phyloP scores from a whole-genome alignment of 257 asterid species.

The Nicotiana undulata region DNA sequence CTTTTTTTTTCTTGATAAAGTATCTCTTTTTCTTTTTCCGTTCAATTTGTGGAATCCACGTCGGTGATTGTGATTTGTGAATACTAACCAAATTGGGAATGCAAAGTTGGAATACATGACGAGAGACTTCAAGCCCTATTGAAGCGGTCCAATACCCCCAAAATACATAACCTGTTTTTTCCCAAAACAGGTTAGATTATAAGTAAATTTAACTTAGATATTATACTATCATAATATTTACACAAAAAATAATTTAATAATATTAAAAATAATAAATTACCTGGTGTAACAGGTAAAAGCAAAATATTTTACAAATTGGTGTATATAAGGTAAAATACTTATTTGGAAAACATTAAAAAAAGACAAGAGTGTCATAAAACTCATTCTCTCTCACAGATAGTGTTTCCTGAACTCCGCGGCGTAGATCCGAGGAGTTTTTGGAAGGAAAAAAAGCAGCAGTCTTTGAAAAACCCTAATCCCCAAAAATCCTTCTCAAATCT shows the following conservation, averaged over 20 bases:
- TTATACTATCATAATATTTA: too few species aligned
- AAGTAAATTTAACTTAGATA: neutral
- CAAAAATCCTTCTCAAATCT: neutral
- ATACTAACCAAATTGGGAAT: neutral
- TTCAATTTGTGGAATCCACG: neutral
- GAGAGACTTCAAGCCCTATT: neutral
- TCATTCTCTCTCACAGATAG: neutral
- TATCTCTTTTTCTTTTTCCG: neutral
- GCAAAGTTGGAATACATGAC: neutral
- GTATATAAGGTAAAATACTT: too few species aligned
- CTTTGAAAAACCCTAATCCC: conserved; percentile 1
- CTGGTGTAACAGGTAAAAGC: too few species aligned
- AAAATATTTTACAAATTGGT: too few species aligned
- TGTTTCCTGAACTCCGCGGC: conserved; percentile 16
- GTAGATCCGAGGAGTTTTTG: conserved; percentile 20
- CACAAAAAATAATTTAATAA: too few species aligned
- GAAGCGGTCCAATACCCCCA: neutral
- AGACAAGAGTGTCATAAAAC: neutral
- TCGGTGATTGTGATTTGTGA: neutral
- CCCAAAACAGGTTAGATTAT: neutral
- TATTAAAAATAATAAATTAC: too few species aligned
- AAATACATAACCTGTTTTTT: neutral
- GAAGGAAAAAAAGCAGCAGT: neutral
- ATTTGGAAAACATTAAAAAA: neutral
- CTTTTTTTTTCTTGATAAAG: neutral